Percentiles rank a stretch among this genome's conserved stretches.
Evolutionary conservation across 2,329 filamentous ascomycete genomes (phyloP).

Genomic region (Ceratocystiopsis minuta): DNA sequence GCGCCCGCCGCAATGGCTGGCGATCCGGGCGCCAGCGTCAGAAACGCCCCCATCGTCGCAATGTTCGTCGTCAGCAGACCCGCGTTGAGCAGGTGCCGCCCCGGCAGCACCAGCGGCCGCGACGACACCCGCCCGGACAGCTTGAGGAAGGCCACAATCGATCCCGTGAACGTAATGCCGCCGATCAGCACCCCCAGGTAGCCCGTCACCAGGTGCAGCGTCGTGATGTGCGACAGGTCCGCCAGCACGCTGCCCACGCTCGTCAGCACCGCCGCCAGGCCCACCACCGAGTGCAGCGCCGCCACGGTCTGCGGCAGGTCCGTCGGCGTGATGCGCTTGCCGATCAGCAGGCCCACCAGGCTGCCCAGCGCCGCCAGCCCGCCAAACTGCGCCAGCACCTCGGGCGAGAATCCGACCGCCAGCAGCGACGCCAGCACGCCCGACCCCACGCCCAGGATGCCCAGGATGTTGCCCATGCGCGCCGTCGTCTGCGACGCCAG

Average conservation of each 20-base stretch:
- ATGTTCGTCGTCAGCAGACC: conserved; percentile 58
- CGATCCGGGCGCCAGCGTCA: conserved; percentile 64
- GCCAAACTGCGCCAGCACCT: conserved; percentile 66
- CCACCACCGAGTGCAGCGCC: conserved; percentile 76
- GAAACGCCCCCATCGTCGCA: conserved; percentile 68
- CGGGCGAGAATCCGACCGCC: conserved; percentile 63
- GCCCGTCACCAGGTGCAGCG: conserved; percentile 66
- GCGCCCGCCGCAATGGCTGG: conserved; percentile 65
- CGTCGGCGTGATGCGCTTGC: conserved; percentile 72
- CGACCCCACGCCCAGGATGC: conserved; percentile 67
- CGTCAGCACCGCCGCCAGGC: conserved; percentile 72
- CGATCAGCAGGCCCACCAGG: conserved; percentile 52
- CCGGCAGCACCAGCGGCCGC: conserved; percentile 52
- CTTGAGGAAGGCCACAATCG: conserved; percentile 78
- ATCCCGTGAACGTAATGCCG: conserved; percentile 82
- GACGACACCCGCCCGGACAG: conserved; percentile 70
- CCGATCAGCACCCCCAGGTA: conserved; percentile 76
- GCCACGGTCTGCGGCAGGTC: conserved; percentile 80
- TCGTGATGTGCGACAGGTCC: conserved; percentile 51
- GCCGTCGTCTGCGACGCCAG: conserved; percentile 70
- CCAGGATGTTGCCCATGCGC: conserved; percentile 68
- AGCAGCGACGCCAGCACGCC: conserved; percentile 70
- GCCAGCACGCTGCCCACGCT: conserved; percentile 76
- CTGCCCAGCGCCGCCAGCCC: conserved; percentile 55
- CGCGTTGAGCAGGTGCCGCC: conserved; percentile 57